A percentile compares a stretch with the other conserved stretches of the same genome.
Evolutionary conservation across 2,329 filamentous ascomycete species (phyloP).

Genomic region (Exophiala phaeomuriformis): DNA sequence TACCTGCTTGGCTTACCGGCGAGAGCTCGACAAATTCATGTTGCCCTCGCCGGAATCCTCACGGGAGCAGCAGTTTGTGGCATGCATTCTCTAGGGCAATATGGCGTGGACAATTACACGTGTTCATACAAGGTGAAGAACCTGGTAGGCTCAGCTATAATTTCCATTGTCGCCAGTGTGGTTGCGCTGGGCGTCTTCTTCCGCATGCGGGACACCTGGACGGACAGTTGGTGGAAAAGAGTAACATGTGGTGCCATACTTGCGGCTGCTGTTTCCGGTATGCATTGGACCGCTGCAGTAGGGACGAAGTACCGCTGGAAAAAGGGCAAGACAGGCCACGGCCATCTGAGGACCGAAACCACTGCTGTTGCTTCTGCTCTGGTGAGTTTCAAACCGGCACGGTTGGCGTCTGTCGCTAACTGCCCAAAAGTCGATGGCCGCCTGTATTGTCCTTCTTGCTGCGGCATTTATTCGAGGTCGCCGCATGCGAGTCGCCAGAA

Average conservation of each 20-base stretch:
- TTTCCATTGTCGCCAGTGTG: slow-evolving; percentile 65
- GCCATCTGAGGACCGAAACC: slow-evolving; percentile 49
- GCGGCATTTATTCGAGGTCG: slow-evolving; percentile 50
- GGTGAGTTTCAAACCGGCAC: slow-evolving; percentile 40
- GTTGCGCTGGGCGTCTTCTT: slow-evolving; percentile 70
- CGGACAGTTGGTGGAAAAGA: slow-evolving; percentile 70
- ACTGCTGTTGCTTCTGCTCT: slow-evolving; percentile 66
- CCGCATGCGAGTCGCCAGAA: slow-evolving; percentile 48
- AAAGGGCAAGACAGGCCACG: slow-evolving; percentile 33
- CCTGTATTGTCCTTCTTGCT: slow-evolving; percentile 53
- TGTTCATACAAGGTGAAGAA: slow-evolving; percentile 55
- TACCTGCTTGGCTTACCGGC: slow-evolving; percentile 58
- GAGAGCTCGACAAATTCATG: slow-evolving; percentile 51
- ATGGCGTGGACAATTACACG: slow-evolving; percentile 69
- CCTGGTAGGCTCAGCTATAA: slow-evolving; percentile 61
- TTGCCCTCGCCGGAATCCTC: slow-evolving; percentile 57
- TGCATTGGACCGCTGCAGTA: slow-evolving; percentile 76
- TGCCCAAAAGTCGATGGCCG: slow-evolving; percentile 50
- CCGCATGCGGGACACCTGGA: slow-evolving; percentile 67
- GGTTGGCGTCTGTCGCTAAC: slow-evolving; percentile 1
- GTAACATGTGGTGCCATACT: slow-evolving; percentile 59
- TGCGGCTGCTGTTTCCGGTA: slow-evolving; percentile 68
- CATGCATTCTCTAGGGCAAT: slow-evolving; percentile 85
- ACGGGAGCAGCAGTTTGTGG: slow-evolving; percentile 70
- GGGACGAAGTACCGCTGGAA: slow-evolving; percentile 62